Evolutionary conservation across 192 early-diverging fungal species (phyloP).

Genomic region (Umbelopsis sp.): DNA sequence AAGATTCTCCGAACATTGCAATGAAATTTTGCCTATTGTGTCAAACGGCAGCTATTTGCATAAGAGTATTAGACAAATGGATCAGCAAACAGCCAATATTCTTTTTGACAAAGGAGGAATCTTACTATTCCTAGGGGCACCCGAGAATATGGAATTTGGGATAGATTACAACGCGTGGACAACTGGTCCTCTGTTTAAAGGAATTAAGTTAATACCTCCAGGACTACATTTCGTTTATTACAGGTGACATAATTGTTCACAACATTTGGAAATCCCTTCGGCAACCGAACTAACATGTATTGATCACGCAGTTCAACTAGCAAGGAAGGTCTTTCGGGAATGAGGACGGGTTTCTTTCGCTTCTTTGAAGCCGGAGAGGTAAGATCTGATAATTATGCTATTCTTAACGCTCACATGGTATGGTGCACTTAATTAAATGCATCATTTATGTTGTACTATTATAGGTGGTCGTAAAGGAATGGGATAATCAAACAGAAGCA

Average conservation of each 20-base stretch:
- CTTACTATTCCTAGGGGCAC: slow-evolving; percentile 83
- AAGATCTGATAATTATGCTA: background rate
- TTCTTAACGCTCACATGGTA: too few species aligned
- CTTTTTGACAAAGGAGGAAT: slow-evolving; percentile 79
- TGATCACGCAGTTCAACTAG: slow-evolving; percentile 37
- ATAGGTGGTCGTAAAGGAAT: slow-evolving; percentile 80
- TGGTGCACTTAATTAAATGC: background rate
- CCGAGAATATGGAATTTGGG: slow-evolving; percentile 82
- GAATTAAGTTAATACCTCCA: slow-evolving; percentile 91
- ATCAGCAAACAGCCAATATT: slow-evolving; percentile 77
- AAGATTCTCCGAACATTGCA: too few species aligned
- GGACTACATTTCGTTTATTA: slow-evolving; percentile 95
- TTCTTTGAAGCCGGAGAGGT: slow-evolving; percentile 71
- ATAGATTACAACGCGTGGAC: slow-evolving; percentile 91
- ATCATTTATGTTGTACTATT: slow-evolving; percentile 9
- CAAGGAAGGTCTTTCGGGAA: slow-evolving; percentile 50
- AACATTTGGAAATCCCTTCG: background rate
- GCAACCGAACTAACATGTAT: slow-evolving; percentile 20
- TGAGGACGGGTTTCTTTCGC: slow-evolving; percentile 78
- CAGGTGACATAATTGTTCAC: slow-evolving; percentile 45
- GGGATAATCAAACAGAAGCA: slow-evolving; percentile 79
- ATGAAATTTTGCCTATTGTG: background rate
- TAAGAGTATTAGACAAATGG: slow-evolving; percentile 53
- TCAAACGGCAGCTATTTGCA: background rate
- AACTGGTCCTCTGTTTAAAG: slow-evolving; percentile 88